Percentiles rank a stretch among this genome's conserved stretches.
Evolutionary conservation across 768 basidiomycete genomes (phyloP).

Genomic region (Xerocomellus amylosporus): DNA sequence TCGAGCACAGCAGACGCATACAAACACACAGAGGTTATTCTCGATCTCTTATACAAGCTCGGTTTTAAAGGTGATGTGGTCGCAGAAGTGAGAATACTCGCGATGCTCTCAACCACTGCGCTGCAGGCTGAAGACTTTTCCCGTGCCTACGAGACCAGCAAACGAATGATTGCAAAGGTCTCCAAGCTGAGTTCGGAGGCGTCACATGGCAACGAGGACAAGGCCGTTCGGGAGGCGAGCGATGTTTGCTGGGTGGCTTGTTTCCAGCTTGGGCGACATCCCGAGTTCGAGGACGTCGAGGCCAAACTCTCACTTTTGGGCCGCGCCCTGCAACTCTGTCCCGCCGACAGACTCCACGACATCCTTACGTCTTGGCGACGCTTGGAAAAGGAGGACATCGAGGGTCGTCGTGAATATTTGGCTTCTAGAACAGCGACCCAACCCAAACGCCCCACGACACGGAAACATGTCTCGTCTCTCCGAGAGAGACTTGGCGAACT

Average conservation of each 20-base stretch:
- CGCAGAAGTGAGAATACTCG: slow-evolving; percentile 79
- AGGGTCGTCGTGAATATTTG: slow-evolving; percentile 45
- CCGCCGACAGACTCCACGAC: slow-evolving; percentile 72
- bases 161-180: slow-evolving; percentile 67
- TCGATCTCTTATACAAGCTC: slow-evolving; percentile 87
- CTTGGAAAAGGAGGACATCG: slow-evolving; percentile 64
- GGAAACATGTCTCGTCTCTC: slow-evolving; percentile 49
- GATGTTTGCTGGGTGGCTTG: slow-evolving; percentile 91
- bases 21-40: slow-evolving; percentile 86
- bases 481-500: slow-evolving; percentile 62
- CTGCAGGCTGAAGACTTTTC: slow-evolving; percentile 77
- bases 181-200: slow-evolving; percentile 42
- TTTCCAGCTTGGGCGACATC: slow-evolving; percentile 81
- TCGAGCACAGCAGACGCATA: slow-evolving; percentile 84
- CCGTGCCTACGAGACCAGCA: slow-evolving; percentile 67
- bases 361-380: slow-evolving; percentile 77
- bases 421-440: slow-evolving; percentile 21
- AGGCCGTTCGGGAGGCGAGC: slow-evolving; percentile 53
- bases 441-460: slow-evolving; percentile 21
- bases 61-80: slow-evolving; percentile 68
- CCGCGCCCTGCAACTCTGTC: slow-evolving; percentile 82
- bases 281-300: slow-evolving; percentile 65
- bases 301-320: slow-evolving; percentile 73
- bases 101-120: slow-evolving; percentile 90
- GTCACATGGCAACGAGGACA: slow-evolving; percentile 34